Percentiles rank a stretch among this genome's conserved stretches.
Evolutionary conservation across 768 basidiomycete species (phyloP).

Genomic region (Leccinum variicolor): DNA sequence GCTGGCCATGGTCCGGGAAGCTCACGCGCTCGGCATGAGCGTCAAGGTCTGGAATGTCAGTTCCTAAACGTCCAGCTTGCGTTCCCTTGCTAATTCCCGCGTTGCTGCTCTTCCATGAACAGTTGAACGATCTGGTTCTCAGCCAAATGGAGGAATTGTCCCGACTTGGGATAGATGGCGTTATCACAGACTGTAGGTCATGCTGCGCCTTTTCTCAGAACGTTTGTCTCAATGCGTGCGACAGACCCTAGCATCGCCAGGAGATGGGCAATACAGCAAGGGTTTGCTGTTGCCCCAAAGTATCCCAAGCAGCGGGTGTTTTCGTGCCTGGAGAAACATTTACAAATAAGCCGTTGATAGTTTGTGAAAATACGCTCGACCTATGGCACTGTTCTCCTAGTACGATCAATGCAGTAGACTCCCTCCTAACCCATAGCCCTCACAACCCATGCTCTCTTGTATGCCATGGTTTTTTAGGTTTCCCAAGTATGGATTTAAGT

Average conservation of each 20-base stretch:
- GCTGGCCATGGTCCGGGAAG: slow-evolving; percentile 60
- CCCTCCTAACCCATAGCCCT: no score
- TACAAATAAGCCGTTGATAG: background rate
- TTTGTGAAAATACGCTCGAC: no score
- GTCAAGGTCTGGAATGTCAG: slow-evolving; percentile 77
- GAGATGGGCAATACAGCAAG: slow-evolving; percentile 51
- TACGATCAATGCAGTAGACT: no score
- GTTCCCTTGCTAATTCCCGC: background rate
- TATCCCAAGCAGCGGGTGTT: slow-evolving; percentile 60
- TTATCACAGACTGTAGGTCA: slow-evolving; percentile 67
- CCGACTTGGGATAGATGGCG: slow-evolving; percentile 64
- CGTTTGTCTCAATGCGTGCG: background rate
- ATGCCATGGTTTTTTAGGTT: no score
- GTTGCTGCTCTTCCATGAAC: background rate
- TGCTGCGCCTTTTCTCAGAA: background rate
- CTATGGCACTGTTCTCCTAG: no score
- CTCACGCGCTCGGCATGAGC: slow-evolving; percentile 57
- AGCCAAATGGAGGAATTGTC: slow-evolving; percentile 60
- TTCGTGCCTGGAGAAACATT: slow-evolving; percentile 55
- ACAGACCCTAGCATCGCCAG: slow-evolving; percentile 56
- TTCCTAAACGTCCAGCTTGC: slow-evolving; percentile 1
- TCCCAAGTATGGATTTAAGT: no score
- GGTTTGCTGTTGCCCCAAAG: slow-evolving; percentile 50
- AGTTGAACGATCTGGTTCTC: slow-evolving; percentile 53
- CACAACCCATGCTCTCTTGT: no score